Evolutionary conservation across 1,139 yeast genomes (phyloP), one percentile per base, ranked within the genome.

Genomic region (Kodamaea sp.): DNA sequence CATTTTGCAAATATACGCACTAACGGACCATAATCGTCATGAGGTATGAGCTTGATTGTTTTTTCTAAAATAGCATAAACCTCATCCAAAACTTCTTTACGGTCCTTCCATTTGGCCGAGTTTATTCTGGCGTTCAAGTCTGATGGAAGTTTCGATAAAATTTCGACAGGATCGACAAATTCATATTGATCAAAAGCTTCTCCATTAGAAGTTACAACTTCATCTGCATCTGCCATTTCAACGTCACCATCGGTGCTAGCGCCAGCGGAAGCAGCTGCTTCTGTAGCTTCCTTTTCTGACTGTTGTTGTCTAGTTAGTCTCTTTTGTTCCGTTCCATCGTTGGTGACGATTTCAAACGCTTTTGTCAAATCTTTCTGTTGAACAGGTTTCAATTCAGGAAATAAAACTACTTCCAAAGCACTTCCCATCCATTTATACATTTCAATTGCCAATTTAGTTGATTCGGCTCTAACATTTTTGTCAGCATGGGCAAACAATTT

Each of bases 401-500:
- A 76, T 31, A 89, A 63, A 0, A 80, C 58, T 9, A 74, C 69
- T 37, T 79, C 79, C 36, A 88, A 66, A 0, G 80, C 69, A 24
- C 72, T 78, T 4, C 94, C 95, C 58, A 85, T 74, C 86, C 95
- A 86, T 45, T 79, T 76, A 58, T 83, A 81, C 24, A 90, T 57
- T 44, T 81, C 88, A 2, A 87, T 79, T 0, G 90, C 71, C 47
- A 92, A 67, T 35, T 73, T 71, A 7, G 83, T 75, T 2, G 96
- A 79, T 54, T 87, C 96, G 2, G 81, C 78, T 54, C 98, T 76
- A 6, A 94, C 97, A 44, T 78, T 86, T 49, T 77, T 78, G 62
- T 94, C 98, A 2, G 96, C 89, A 58, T 90, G 96, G 3, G 79
- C 82, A 56, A 89, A 89, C 37, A 89, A 60, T 50, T 81, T 82